A percentile compares a stretch with the other conserved stretches of the same genome.
Conservation (phyloP, 2,329 filamentous ascomycete species). For the Calycina herbarum region DNA sequence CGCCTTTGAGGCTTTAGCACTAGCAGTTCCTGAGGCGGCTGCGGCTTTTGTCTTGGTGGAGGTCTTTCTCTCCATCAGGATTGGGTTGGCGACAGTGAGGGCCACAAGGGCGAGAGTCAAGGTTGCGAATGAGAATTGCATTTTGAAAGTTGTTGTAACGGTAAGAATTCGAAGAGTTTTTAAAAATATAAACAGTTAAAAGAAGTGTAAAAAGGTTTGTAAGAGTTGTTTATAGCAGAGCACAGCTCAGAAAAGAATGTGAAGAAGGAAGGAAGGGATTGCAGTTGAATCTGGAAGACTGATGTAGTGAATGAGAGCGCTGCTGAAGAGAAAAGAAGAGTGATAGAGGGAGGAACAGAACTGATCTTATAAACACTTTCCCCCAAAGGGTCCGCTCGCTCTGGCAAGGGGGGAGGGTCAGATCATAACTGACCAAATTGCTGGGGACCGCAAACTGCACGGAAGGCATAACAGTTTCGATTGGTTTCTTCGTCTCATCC, state of each 20-base stretch:
- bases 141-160: constrained; percentile 20
- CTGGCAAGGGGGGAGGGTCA: background rate
- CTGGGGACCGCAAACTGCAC: background rate
- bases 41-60: constrained; percentile 22
- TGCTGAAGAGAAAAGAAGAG: constrained; percentile 24
- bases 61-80: constrained; percentile 27
- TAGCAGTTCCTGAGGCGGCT: constrained; percentile 12
- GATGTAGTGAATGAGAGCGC: constrained; percentile 26
- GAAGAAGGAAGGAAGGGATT: constrained; percentile 16
- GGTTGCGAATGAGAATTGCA: constrained; percentile 41
- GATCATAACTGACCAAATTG: background rate
- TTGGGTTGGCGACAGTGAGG: constrained; percentile 36
- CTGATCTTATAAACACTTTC: constrained; percentile 20
- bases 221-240: constrained; percentile 26
- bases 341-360: constrained; percentile 4
- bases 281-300: constrained; percentile 15
- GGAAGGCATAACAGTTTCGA: constrained; percentile 23
- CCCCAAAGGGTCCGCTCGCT: background rate
- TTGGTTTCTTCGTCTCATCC: constrained; percentile 29
- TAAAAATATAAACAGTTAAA: constrained; percentile 29
- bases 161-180: constrained; percentile 17
- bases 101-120: constrained; percentile 29
- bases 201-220: constrained; percentile 3
- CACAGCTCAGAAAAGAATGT: constrained; percentile 31
- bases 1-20: background rate